Evolutionary conservation across 495 filamentous ascomycete genomes (phyloP).

Genomic region (Bryoglossum gracile): DNA sequence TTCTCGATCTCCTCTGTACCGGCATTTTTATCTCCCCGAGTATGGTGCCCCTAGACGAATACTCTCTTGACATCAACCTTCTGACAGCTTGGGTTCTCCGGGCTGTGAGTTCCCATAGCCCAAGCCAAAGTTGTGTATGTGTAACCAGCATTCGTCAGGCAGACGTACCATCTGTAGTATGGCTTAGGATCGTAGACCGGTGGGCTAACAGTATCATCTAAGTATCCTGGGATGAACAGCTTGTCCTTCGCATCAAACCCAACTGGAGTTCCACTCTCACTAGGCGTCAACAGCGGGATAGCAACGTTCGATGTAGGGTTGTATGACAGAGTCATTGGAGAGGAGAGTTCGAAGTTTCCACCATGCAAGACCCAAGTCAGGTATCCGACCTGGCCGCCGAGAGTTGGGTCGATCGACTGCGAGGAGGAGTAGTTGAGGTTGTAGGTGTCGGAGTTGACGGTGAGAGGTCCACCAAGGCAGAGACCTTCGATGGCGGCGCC

Average conservation of each 20-base stretch:
- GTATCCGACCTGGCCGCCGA: constrained; percentile 25
- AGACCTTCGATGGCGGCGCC: constrained; percentile 48
- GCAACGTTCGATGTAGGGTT: constrained; percentile 45
- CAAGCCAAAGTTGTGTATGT: constrained; percentile 45
- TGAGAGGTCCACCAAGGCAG: constrained; percentile 31
- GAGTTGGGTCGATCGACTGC: not conserved
- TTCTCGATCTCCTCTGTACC: too few relatives aligned
- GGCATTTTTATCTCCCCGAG: too few relatives aligned
- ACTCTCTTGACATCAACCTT: constrained; percentile 37
- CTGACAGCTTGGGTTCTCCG: constrained; percentile 51
- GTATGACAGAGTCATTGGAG: constrained; percentile 34
- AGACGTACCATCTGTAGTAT: constrained; percentile 43
- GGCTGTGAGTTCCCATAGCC: constrained; percentile 34
- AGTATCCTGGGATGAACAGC: constrained; percentile 37
- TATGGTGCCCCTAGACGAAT: too few relatives aligned
- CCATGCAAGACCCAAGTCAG: constrained; percentile 38
- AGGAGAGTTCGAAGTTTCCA: constrained; percentile 26
- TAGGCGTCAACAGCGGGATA: constrained; percentile 36
- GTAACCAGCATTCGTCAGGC: constrained; percentile 44
- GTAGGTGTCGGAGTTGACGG: constrained; percentile 29
- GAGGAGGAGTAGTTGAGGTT: constrained; percentile 25
- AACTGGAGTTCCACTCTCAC: constrained; percentile 23
- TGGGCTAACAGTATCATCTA: constrained; percentile 32
- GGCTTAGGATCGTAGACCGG: constrained; percentile 14
- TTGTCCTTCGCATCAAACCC: constrained; percentile 37